Base-by-base conservation (phyloP, 176 grass and related monocot species). In the Tillandsia fasciculata region DNA sequence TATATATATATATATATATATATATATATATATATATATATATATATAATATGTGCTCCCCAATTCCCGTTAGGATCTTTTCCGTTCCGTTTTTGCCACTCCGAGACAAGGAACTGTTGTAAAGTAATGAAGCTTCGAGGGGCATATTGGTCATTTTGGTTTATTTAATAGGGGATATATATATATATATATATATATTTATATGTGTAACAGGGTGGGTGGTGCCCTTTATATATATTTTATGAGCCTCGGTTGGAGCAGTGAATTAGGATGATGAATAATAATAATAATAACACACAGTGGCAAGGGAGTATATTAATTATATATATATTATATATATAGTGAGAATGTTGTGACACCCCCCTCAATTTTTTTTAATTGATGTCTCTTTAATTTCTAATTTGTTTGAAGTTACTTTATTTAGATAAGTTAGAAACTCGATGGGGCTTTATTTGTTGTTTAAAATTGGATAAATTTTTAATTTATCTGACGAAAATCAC, bases 61-160 rank as follows among this genome's bases (percentile, higher is more conserved):
- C 52, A 72, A 84, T 53, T 81, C 75, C 90, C 75, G 70, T 80
- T 64, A 69, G 54, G 53, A 80, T 83, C 73, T 33, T 26, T 73
- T 59, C 87, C 84, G 84, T 90, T 85, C 87, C 81, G 81, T 90
- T 90, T 87, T 77, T 85, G 84, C 87, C 87, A 95, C 84, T 85
- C 52, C 28, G 29, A 82, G 85, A 58, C 54, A 78, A 85, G 77
- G 69, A 78, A 94, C 73, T 65, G 52, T 52, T 49, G 78, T 49
- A 68, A 74, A 42, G 69, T 52, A 49, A n/a, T 69, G 28, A 74
- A 74, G 26, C 17, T 9, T 33, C 20, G 3, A 29, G 73, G 87
- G 91, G 70, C n/a, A 73, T 51, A 24, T 54, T 0, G 0, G 91
- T 85, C 84, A 79, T 80, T 85, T 73, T 1, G 28, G 5, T 9